Percentiles rank a stretch among this genome's conserved stretches.
phyloP scores from a whole-genome alignment of 129 eudicot genomes.

The Flaveria bidentis region DNA sequence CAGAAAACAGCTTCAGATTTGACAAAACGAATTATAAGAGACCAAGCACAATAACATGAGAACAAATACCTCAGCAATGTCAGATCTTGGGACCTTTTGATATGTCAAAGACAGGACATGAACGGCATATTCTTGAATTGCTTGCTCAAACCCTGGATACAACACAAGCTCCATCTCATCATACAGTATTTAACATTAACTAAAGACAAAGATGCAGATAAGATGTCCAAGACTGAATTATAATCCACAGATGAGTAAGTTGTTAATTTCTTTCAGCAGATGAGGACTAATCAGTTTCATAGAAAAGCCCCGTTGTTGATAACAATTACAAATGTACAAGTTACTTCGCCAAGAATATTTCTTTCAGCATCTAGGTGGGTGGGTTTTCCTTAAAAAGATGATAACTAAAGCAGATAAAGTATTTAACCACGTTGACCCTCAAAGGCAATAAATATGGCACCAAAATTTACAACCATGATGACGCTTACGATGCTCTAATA shows the following conservation, averaged over 20 bases:
- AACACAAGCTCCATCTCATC: neutral
- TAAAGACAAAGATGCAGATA: neutral
- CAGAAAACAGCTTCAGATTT: neutral
- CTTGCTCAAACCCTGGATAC: conserved; percentile 82
- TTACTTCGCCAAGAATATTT: neutral
- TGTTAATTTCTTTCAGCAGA: conserved; percentile 4
- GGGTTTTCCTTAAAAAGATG: neutral
- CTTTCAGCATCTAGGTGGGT: neutral
- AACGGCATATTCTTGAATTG: conserved; percentile 81
- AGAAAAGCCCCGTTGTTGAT: neutral
- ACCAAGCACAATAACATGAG: neutral
- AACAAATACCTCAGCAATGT: conserved; percentile 79
- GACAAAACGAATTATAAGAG: neutral
- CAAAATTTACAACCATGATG: neutral
- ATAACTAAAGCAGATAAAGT: neutral
- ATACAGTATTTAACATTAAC: neutral
- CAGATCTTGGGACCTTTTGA: conserved; percentile 70
- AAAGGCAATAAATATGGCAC: neutral
- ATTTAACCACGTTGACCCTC: neutral
- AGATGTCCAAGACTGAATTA: neutral
- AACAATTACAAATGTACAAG: neutral
- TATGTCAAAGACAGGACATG: conserved; percentile 86
- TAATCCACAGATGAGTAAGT: neutral
- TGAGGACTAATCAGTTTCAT: neutral
- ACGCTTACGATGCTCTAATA: neutral